Percentiles rank a stretch among this genome's conserved stretches.
Evolutionary conservation across 169 alveolate species (phyloP).

Genomic region (Cryptosporidium ryanae): DNA sequence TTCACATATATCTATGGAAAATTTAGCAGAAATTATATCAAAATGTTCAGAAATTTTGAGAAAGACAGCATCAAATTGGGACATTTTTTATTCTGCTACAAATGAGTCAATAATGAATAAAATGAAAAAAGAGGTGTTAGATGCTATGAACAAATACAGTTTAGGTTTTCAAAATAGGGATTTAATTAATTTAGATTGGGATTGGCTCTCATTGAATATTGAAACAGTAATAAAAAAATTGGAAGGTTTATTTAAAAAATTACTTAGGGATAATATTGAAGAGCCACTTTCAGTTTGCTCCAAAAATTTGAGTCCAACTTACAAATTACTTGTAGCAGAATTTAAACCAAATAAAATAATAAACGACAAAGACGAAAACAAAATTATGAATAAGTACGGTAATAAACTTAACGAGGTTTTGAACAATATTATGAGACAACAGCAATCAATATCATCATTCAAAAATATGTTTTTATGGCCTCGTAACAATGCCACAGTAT

Average conservation of each 20-base stretch:
- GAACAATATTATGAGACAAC: conserved; percentile 1
- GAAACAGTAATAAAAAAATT: neutral
- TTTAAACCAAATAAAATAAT: neutral
- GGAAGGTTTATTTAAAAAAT: neutral
- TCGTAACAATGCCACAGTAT: conserved; percentile 43
- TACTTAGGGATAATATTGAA: neutral
- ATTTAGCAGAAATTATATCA: conserved; percentile 7
- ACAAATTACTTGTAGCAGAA: conserved; percentile 14
- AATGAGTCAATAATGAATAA: conserved; percentile 32
- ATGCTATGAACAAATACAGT: conserved; percentile 14
- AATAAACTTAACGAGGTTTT: conserved; percentile 22
- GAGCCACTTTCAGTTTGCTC: conserved; percentile 56
- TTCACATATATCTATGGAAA: conserved; percentile 1
- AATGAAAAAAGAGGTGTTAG: conserved; percentile 10
- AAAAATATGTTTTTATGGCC: conserved; percentile 64
- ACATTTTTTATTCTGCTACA: conserved; percentile 10
- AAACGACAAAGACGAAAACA: conserved; percentile 10
- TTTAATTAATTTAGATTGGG: conserved; percentile 32
- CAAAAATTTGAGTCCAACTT: conserved; percentile 15
- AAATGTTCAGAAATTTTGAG: conserved; percentile 57
- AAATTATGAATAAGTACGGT: conserved; percentile 18
- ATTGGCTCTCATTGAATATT: conserved; percentile 35
- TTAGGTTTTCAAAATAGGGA: neutral
- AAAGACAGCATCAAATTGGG: conserved; percentile 62
- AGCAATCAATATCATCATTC: conserved; percentile 25